Evolutionary conservation across 768 basidiomycete genomes (phyloP), one percentile per base, ranked within the genome.

Genomic region (Pleurotus tuoliensis): DNA sequence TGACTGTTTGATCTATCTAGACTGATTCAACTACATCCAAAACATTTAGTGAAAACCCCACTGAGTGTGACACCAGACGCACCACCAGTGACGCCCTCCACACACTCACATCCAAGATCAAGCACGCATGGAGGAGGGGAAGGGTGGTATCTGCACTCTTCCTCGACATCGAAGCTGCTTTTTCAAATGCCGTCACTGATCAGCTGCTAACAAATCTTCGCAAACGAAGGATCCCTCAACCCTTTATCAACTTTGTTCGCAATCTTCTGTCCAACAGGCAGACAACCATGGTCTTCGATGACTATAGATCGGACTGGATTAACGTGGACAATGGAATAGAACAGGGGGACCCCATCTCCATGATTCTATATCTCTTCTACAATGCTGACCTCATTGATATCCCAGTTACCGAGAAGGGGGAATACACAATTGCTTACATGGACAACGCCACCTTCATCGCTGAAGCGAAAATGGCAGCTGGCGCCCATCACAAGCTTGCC

Each of bases 141-240:
- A 67, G 73, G 15, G 77, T 78, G 0, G 73, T 61, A 0, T 68
- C 67, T 0, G 63, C 68, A 0, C 69, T 78, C 0, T 77, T 74
- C 62, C 67, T 78, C 0, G 76, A 80, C 57, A 67, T 80, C 0
- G 64, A 76, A 61, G 76, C 71, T 0, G 75, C 77, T 1, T 80
- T 77, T 59, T 77, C 73, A 0, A 78, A 71, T 56, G 69, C 68
- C 0, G 71, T 69, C 6, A 67, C 58, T 0, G 67, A 68, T 1
- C 20, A 59, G 0, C 68, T 78, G 0, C 38, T 70, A 0, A 69
- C 73, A 56, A 69, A 74, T 48, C 58, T 78, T 53, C 47, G 60
- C 8, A 64, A 62, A 49, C 20, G 62, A 0, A 18, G 70, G 0
- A 64, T 75, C 0, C 70, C 76, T 1, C 22, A 47, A 3, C 44